Conservation (phyloP, 257 asterid species). For the Solanum dulcamara region DNA sequence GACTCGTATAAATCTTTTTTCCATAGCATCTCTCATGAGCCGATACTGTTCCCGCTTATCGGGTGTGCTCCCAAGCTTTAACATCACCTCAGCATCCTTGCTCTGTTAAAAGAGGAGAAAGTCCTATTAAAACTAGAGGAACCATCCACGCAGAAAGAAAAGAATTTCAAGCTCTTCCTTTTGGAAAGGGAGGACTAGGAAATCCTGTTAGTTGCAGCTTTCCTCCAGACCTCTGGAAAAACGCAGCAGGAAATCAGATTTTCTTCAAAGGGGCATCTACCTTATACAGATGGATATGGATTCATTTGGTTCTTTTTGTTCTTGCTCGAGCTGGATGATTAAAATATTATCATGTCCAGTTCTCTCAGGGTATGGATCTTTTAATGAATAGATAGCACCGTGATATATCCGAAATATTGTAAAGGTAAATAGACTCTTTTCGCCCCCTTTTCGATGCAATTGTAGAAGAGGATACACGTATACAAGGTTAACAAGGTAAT, state of each 20-base stretch:
- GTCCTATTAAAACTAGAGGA: neutral
- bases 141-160: neutral
- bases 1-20: constrained; percentile 80
- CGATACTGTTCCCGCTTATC: constrained; percentile 95
- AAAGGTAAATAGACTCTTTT: neutral
- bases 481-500: neutral
- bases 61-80: constrained; percentile 94
- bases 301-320: too few relatives aligned
- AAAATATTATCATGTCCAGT: neutral
- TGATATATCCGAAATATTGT: neutral
- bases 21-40: constrained; percentile 97
- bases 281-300: neutral
- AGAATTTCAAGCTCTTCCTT: neutral
- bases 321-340: too few relatives aligned
- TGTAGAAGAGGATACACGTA: neutral
- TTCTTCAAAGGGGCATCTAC: neutral
- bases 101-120: constrained; percentile 40
- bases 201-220: neutral
- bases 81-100: constrained; percentile 93
- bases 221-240: neutral
- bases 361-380: neutral
- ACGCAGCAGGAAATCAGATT: neutral
- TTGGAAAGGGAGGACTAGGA: neutral
- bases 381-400: neutral
- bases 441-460: neutral